Base-by-base conservation (phyloP, 1,139 yeast genomes). In the Yarrowia galli region DNA sequence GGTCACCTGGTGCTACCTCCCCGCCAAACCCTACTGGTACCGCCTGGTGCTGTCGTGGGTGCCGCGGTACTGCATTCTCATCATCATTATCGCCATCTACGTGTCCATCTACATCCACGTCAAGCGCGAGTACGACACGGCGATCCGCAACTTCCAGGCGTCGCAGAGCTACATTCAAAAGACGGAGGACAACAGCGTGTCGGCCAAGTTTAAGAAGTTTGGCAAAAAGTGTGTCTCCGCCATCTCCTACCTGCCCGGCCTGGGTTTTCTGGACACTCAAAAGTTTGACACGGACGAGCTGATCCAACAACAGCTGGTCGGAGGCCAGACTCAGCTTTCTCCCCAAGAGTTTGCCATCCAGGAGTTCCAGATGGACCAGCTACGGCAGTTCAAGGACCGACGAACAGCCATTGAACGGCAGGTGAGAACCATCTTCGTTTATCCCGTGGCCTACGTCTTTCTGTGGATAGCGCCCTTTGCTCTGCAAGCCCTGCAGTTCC, bases 401-500 rank as follows among this genome's bases (percentile, higher is more conserved):
- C 87, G 91, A 71, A 78, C 83, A 46, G 83, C 86, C 72, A 90
- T 92, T 68, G 87, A 89, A 74, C 87, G 88, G 69, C 97, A 92
- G 77, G 87, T 91, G 84, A 87, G 87, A 72, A 83, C 89, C 22
- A 89, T 92, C 65, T 91, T 92, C 76, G 83, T 92, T 51, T 92
- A 92, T 76, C 98, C 98, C 1, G 80, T 89, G 51, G 90, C 97
- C 0, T 92, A 91, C 76, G 82, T 90, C 68, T 81, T 90, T 51
- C 79, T 92, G 64, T 92, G 97, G 97, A 75, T 89, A 18, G 88
- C 91, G 72, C 97, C 97, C 0, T 85, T 91, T 70, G 84, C 89
- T n/a, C 83, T 87, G 49, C 90, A 89, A 74, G 81, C 87, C 64
- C 82, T 91, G 9, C 91, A 87, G 75, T 79, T 80, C 69, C 79